Evolutionary conservation across 2,329 filamentous ascomycete species (phyloP).

Genomic region (Fusarium coicis): DNA sequence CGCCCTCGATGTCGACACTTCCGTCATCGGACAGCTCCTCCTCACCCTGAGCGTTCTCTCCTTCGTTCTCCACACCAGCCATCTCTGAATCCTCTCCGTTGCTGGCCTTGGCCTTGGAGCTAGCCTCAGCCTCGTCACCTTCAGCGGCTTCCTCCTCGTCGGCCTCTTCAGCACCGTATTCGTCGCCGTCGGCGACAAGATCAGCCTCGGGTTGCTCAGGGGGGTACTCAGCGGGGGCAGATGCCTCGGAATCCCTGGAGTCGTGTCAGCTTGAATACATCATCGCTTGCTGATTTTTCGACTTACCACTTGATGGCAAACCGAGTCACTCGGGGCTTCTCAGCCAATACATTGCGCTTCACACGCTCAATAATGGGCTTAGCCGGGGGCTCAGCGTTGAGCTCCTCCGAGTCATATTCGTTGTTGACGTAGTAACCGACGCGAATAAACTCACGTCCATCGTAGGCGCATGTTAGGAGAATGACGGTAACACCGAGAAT

Average conservation of each 20-base stretch:
- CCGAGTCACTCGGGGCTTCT: slow-evolving; percentile 96
- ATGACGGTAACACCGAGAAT: slow-evolving; percentile 98
- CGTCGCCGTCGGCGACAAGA: slow-evolving; percentile 82
- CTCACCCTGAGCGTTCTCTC: slow-evolving; percentile 65
- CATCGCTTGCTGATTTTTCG: not conserved
- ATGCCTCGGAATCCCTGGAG: slow-evolving; percentile 93
- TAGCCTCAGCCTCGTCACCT: slow-evolving; percentile 56
- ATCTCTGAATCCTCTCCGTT: slow-evolving; percentile 78
- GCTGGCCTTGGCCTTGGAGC: slow-evolving; percentile 55
- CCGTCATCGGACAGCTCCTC: slow-evolving; percentile 77
- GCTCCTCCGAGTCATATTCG: slow-evolving; percentile 93
- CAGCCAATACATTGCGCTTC: slow-evolving; percentile 88
- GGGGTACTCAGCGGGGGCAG: slow-evolving; percentile 93
- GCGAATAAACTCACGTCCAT: slow-evolving; percentile 94
- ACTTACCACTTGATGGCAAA: slow-evolving; percentile 98
- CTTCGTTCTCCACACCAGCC: slow-evolving; percentile 71
- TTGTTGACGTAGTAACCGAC: slow-evolving; percentile 99
- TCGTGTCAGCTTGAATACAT: not conserved
- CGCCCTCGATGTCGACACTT: slow-evolving; percentile 82
- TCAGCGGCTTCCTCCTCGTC: slow-evolving; percentile 75
- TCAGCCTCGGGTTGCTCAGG: slow-evolving; percentile 98
- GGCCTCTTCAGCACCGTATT: slow-evolving; percentile 91
- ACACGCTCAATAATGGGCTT: slow-evolving; percentile 95
- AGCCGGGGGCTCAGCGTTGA: slow-evolving; percentile 87
- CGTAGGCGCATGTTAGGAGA: slow-evolving; percentile 94